Evolutionary conservation across 2,329 filamentous ascomycete species (phyloP).

Genomic region (Metarhizium sp.): DNA sequence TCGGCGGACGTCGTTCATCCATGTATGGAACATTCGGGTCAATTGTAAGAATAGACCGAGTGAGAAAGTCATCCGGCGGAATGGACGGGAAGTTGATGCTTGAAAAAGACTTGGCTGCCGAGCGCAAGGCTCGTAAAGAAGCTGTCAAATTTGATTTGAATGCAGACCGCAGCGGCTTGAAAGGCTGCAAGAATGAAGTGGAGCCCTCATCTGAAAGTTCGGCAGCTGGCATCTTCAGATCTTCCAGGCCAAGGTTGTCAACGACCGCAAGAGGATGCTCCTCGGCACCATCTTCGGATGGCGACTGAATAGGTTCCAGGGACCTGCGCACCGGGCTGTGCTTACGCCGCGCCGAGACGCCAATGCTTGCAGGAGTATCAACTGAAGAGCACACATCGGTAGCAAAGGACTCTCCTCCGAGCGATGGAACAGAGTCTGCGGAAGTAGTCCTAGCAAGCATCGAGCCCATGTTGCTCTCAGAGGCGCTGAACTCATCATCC

Average conservation of each 20-base stretch:
- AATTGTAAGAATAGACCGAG: conserved; percentile 57
- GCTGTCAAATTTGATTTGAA: conserved; percentile 64
- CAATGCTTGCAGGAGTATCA: conserved; percentile 36
- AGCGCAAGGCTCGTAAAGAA: conserved; percentile 53
- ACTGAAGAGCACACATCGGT: conserved; percentile 40
- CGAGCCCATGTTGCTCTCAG: conserved; percentile 44
- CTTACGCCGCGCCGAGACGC: conserved; percentile 18
- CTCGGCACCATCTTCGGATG: conserved; percentile 39
- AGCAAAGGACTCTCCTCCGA: conserved; percentile 43
- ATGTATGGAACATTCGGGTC: conserved; percentile 58
- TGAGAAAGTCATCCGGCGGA: conserved; percentile 57
- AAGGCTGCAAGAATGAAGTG: conserved; percentile 20
- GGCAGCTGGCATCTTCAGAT: conserved; percentile 28
- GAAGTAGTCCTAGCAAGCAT: conserved; percentile 45
- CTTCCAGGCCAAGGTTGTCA: conserved; percentile 35
- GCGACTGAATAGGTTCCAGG: conserved; percentile 46
- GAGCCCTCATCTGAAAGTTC: conserved; percentile 13
- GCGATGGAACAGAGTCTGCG: conserved; percentile 51
- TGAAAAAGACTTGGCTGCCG: conserved; percentile 55
- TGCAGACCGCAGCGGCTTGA: conserved; percentile 43
- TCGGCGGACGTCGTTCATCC: conserved; percentile 56
- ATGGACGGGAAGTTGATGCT: conserved; percentile 53
- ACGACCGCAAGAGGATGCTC: conserved; percentile 40
- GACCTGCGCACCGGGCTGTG: conserved; percentile 35
- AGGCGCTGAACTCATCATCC: conserved; percentile 37